Evolutionary conservation across 495 filamentous ascomycete species (phyloP), one percentile per base, ranked within the genome.

Genomic region (Penicillium salamii): DNA sequence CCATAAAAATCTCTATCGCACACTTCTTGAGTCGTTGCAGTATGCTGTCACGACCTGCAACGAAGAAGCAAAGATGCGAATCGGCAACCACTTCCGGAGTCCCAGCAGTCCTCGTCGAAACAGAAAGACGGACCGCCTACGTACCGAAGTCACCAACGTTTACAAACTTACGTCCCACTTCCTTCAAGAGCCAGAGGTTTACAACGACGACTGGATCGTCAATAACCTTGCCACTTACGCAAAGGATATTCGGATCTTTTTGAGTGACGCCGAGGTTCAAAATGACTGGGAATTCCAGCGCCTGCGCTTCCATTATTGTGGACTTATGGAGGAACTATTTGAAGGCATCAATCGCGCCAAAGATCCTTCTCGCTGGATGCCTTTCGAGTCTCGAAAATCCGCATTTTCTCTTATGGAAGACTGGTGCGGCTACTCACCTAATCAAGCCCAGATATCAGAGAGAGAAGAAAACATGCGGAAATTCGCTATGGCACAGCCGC

Each of bases 371-470:
- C 79, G 88, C 17, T 97, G 91, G 89, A 91, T 98, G 75, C 88
- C 95, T 0, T 98, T 98, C 53, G 93, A 97, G 62, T 87, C 90
- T 0, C 77, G 93, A 19, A 91, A 96, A 59, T 96, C 93, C 8
- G 83, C 91, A 5, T 98, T 97, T 61, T 85, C 91, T 5, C 69
- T 97, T 26, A 97, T 98, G 91, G 92, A 97, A 63, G 92, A 97
- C 47, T 98, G 93, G 93, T 97, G 95, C 70, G 93, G 95, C 0
- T 95, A 93, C 65, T 95, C 93, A 0, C 90, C 93, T 5, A 96
- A 97, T 63, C 91, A 91, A 59, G 69, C 72, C 26, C 87, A 91
- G 49, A 89, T 95, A 29, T 81, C 83, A 13, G 82, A 88, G 49
- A 77, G 90, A 46, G 93, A 97, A 74, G 87, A 95, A 45, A 86